phyloP scores from a whole-genome alignment of 371 early-diverging fungal genomes.

The Rhizopus arrhizus region DNA sequence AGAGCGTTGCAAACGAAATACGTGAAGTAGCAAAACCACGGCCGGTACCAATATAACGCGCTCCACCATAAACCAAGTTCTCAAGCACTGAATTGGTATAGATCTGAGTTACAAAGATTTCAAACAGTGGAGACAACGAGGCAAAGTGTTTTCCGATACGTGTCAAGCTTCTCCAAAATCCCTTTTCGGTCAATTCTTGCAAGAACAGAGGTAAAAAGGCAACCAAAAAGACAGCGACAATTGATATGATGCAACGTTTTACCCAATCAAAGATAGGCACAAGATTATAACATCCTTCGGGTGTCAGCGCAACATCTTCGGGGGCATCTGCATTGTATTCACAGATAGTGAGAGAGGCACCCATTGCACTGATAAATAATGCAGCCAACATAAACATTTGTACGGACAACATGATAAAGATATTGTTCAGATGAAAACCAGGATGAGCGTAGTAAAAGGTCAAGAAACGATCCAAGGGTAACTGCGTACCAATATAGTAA shows the following conservation, averaged over 20 bases:
- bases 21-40: slow-evolving; percentile 92
- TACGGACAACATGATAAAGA: slow-evolving; percentile 85
- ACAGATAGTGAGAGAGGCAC: slow-evolving; percentile 57
- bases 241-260: slow-evolving; percentile 77
- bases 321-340: slow-evolving; percentile 55
- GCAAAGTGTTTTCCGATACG: slow-evolving; percentile 83
- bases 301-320: slow-evolving; percentile 50
- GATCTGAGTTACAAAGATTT: slow-evolving; percentile 89
- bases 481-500: slow-evolving; percentile 84
- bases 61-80: slow-evolving; percentile 83
- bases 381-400: slow-evolving; percentile 84
- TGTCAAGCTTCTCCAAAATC: slow-evolving; percentile 72
- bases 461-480: slow-evolving; percentile 84
- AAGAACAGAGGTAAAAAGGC: slow-evolving; percentile 85
- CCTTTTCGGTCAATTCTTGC: slow-evolving; percentile 86
- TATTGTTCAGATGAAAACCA: slow-evolving; percentile 91
- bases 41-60: slow-evolving; percentile 88
- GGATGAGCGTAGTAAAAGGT: slow-evolving; percentile 90
- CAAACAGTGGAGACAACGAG: slow-evolving; percentile 85
- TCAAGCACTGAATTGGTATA: slow-evolving; percentile 82
- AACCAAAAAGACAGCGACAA: slow-evolving; percentile 78
- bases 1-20: slow-evolving; percentile 75
- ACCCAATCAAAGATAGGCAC: slow-evolving; percentile 83
- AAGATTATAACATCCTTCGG: slow-evolving; percentile 72
- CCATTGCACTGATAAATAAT: slow-evolving; percentile 76